Base-by-base conservation (phyloP, 495 filamentous ascomycete genomes). In the Neurospora sp. region DNA sequence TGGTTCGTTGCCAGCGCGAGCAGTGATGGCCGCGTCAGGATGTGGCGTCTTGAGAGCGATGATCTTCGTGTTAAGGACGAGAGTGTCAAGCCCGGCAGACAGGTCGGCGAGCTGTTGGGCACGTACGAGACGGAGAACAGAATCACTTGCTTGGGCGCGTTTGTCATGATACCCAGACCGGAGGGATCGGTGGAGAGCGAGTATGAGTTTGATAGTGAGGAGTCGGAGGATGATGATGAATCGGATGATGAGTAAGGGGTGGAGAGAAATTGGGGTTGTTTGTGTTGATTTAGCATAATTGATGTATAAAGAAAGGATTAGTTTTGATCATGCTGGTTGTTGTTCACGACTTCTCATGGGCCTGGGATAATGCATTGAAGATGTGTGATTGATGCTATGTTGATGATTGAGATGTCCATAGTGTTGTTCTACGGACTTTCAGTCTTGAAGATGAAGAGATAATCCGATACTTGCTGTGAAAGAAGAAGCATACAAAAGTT, bases 81-180 rank as follows among this genome's bases (percentile, higher is more conserved):
- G 53, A 4, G n/a, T 3, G 1, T 18, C 6, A 75, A 79, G 70
- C 70, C 79, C 35, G 71, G 72, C 27, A 84, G 86, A 73, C 90
- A 92, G 75, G 82, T 93, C 31, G 95, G 94, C 40, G 86, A 83
- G 73, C 81, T 97, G 44, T 77, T 97, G 61, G 94, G 89, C 14
- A 90, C 89, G 70, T 94, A 94, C 75, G 91, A 93, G 79, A 98
- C 94, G 9, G 89, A 90, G 40, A 92, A 94, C 79, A 87, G 96
- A 68, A 94, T 99, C 73, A 99, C 94, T 12, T 99, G 96, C 80
- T 72, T 99, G 75, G 89, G 85, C 72, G 90, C 91, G 59, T 98
- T 97, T 80, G 83, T 92, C 72, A 97, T 98, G 94, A 85, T 89
- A 82, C 84, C 88, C 65, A 83, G 84, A 22, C 82, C 84, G 9